phyloP scores from a whole-genome alignment of 148 eudicot species.

The Rhododendron henanense region DNA sequence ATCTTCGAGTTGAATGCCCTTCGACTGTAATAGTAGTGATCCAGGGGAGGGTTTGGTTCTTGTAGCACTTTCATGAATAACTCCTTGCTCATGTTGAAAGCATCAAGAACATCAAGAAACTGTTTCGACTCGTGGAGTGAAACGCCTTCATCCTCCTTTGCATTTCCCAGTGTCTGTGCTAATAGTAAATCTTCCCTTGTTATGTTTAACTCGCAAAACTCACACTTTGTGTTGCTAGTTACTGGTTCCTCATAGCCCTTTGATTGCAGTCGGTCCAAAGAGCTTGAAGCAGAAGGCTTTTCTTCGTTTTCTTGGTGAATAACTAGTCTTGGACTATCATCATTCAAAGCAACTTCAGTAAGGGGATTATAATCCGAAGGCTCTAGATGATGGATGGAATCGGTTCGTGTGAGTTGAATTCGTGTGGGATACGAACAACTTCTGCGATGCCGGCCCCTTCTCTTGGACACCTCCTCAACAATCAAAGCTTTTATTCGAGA shows the following conservation, averaged over 20 bases:
- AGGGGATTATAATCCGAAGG: not conserved
- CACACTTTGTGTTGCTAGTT: conserved; percentile 20
- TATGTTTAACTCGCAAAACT: conserved; percentile 23
- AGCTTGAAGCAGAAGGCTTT: conserved; percentile 9
- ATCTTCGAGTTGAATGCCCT: conserved; percentile 15
- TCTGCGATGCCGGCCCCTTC: conserved; percentile 52
- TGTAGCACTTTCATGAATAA: conserved; percentile 46
- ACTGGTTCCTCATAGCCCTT: not conserved
- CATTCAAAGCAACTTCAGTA: not conserved
- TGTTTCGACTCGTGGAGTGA: conserved; percentile 45
- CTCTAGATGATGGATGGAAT: conserved; percentile 18
- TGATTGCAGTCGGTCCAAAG: conserved; percentile 6
- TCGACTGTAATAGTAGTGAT: conserved; percentile 25
- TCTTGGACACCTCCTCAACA: conserved; percentile 46
- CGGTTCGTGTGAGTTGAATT: conserved; percentile 17
- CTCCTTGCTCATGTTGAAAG: conserved; percentile 41
- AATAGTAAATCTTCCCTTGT: not conserved
- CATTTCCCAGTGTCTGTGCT: conserved; percentile 4
- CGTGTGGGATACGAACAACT: conserved; percentile 50
- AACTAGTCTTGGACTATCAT: not conserved
- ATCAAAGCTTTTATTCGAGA: conserved; percentile 52
- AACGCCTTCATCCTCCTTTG: conserved; percentile 22
- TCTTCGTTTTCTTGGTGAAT: not conserved
- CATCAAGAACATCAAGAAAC: conserved; percentile 43
- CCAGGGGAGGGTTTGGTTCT: conserved; percentile 34